Percentiles rank a stretch among this genome's conserved stretches.
These are phyloP conservation scores for Komagataella mondaviorum DNA, from an alignment of 805 yeast genomes.

Conservation along the genomic window DNA sequence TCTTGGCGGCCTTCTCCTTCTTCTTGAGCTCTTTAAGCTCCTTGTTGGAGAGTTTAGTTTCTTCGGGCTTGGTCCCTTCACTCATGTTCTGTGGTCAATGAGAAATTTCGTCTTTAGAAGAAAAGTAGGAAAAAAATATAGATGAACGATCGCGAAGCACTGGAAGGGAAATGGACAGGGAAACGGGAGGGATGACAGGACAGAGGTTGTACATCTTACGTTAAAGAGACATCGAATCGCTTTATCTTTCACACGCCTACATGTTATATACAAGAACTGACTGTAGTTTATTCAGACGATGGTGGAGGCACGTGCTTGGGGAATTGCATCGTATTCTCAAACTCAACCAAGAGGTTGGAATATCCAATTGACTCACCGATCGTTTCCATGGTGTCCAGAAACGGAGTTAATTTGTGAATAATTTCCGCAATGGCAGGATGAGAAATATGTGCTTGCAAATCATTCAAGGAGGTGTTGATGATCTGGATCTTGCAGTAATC, in stretches of 20 bases:
- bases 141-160: not conserved
- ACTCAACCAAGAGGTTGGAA: not conserved
- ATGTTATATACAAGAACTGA: not conserved
- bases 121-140: not conserved
- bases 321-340: not conserved
- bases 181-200: not conserved
- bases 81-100: not conserved
- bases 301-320: not conserved
- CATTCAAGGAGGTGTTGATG: not conserved
- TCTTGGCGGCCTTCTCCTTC: conserved; percentile 80
- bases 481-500: not conserved
- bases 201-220: not conserved
- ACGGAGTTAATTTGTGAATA: not conserved
- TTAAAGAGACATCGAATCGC: not conserved
- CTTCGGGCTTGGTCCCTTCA: not conserved
- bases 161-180: not conserved
- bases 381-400: not conserved
- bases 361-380: not conserved
- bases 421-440: not conserved
- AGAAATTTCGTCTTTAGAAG: not conserved
- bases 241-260: not conserved
- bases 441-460: not conserved
- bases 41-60: conserved; percentile 41
- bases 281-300: not conserved
- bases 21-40: conserved; percentile 81